Conservation (phyloP, 1,139 yeast species). For the Kodamaea plutei region DNA sequence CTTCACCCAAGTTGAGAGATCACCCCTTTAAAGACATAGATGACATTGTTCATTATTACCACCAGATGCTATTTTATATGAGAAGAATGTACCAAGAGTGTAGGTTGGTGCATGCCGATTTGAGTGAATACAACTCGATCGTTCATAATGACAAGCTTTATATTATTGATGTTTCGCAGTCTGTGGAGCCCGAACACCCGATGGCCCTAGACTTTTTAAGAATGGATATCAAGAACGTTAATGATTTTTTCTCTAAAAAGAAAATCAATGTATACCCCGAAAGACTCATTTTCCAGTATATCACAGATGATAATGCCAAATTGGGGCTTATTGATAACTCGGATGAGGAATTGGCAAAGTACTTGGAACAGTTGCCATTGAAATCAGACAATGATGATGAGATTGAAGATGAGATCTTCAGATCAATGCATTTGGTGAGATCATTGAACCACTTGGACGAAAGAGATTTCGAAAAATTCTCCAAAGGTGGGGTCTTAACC, state of each 20-base stretch:
- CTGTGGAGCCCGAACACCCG: conserved; percentile 98
- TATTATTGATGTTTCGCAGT: conserved; percentile 94
- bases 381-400: conserved; percentile 56
- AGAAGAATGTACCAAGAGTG: conserved; percentile 84
- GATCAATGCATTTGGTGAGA: conserved; percentile 82
- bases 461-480: conserved; percentile 79
- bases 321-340: conserved; percentile 35
- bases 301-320: conserved; percentile 44
- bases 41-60: conserved; percentile 65
- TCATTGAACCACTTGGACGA: conserved; percentile 73
- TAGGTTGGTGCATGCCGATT: conserved; percentile 91
- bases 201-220: conserved; percentile 91
- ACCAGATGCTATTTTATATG: conserved; percentile 79
- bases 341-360: conserved; percentile 34
- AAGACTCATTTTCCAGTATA: conserved; percentile 71
- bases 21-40: conserved; percentile 64
- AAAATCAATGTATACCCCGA: conserved; percentile 79
- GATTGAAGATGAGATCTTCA: conserved; percentile 74
- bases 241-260: conserved; percentile 71
- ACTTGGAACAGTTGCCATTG: conserved; percentile 45
- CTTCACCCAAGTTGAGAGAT: conserved; percentile 85
- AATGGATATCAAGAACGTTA: conserved; percentile 96
- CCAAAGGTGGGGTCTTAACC: conserved; percentile 77
- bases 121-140: conserved; percentile 90
- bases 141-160: conserved; percentile 78